Evolutionary conservation across 202 grass and related monocot genomes (phyloP).

Genomic region (Hordeum pubiflorum): DNA sequence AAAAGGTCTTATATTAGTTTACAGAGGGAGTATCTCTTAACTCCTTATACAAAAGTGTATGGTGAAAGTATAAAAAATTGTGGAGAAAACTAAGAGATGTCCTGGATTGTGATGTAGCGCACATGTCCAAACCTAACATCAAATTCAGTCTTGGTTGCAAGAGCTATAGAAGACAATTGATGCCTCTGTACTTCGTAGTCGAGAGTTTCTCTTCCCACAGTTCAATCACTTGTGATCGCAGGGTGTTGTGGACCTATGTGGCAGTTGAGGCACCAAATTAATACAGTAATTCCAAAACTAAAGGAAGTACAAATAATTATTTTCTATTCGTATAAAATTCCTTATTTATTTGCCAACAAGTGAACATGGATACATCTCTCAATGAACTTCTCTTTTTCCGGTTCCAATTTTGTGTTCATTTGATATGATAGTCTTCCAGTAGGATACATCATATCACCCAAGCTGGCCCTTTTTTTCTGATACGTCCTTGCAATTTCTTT

Average conservation of each 20-base stretch:
- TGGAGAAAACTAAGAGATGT: not conserved
- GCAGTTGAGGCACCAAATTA: not conserved
- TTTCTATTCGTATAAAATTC: not conserved
- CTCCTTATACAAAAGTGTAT: not conserved
- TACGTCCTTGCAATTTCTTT: not conserved
- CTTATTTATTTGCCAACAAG: not conserved
- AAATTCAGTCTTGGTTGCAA: not conserved
- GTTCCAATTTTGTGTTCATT: no score
- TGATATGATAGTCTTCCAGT: not conserved
- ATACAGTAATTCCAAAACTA: not conserved
- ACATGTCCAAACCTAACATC: not conserved
- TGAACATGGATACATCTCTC: not conserved
- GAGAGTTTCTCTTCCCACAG: not conserved
- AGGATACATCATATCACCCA: not conserved
- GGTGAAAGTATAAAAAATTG: not conserved
- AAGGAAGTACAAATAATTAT: not conserved
- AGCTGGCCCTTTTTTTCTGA: not conserved
- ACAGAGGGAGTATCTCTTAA: not conserved
- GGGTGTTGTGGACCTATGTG: not conserved
- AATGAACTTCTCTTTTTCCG: no score
- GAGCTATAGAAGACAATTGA: not conserved
- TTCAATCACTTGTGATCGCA: not conserved
- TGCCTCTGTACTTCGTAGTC: not conserved
- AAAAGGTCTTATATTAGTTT: no score
- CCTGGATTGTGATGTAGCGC: not conserved